Base-by-base conservation (phyloP, 495 filamentous ascomycete genomes). In the Neurospora africana region DNA sequence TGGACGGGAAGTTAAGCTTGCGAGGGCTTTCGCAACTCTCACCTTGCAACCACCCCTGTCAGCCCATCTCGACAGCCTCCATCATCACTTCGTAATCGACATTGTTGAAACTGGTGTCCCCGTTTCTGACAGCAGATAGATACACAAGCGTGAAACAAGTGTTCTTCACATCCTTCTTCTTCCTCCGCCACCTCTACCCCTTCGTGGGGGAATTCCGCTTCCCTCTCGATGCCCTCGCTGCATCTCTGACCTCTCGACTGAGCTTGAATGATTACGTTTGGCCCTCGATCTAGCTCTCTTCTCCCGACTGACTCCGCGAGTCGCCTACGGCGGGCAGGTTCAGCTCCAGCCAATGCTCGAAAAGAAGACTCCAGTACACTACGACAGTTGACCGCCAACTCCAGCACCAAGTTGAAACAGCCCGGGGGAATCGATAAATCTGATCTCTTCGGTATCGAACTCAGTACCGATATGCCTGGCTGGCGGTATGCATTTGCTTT, bases 401-500 rank as follows among this genome's bases (percentile, higher is more conserved):
- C 44, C n/a, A 47, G 4, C 3, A 5, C 44, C 44, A 47, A 21
- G 44, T 2, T 21, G 9, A 47, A 47, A 23, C 9, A 23, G 1
- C 2, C n/a, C n/a, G 19, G n/a, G 44, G 44, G 9, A 47, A 10
- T 5, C 9, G 9, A 47, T 10, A 47, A 11, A 11, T 23, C 4
- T 8, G 9, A 47, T n/a, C 3, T 9, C 9, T 21, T 21, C 9
- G 43, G n/a, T 4, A 11, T 58, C 53, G 13, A 17, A 17, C 21
- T 17, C 53, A 61, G 23, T 17, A 44, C 21, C 39, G 68, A 72
- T 38, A 81, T 81, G 79, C 72, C 78, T 10, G 44, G 76, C 40
- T 77, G 75, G 78, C 72, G 72, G 65, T 72, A 76, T 70, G 80
- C 81, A 43, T 78, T 81, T 40, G 72, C 74, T 36, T 73, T 81